phyloP scores from a whole-genome alignment of 345 rosid species.

The Eucalyptus curtisii region DNA sequence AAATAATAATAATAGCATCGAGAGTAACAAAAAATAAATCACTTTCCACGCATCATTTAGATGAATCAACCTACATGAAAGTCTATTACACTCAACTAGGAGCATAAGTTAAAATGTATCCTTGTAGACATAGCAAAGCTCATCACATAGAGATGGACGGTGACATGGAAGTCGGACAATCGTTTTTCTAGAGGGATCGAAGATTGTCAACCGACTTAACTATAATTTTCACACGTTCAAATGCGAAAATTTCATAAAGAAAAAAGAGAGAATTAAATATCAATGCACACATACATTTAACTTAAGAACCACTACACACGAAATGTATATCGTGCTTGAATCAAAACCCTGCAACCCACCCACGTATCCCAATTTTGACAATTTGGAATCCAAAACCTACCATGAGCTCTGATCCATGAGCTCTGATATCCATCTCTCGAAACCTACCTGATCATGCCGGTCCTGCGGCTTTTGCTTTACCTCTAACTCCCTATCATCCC shows the following conservation, averaged over 20 bases:
- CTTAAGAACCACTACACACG: accelerated
- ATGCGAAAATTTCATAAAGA: neutral
- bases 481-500: neutral
- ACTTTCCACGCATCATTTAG: neutral
- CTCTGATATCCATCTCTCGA: accelerated
- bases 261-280: too few relatives aligned
- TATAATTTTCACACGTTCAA: neutral
- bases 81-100: neutral
- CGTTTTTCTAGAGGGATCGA: neutral
- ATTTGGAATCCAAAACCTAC: too few relatives aligned
- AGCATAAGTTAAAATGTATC: neutral
- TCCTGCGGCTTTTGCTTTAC: neutral
- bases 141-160: neutral
- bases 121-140: too few relatives aligned
- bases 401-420: accelerated
- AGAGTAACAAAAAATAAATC: neutral
- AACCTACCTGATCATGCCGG: neutral
- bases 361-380: too few relatives aligned
- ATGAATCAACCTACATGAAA: neutral
- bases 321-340: too few relatives aligned
- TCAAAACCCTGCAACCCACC: neutral
- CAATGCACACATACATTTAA: neutral
- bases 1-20: neutral
- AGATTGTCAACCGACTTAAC: neutral
- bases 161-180: neutral